Evolutionary conservation across 768 basidiomycete genomes (phyloP).

Genomic region (Cytidiella melzeri): DNA sequence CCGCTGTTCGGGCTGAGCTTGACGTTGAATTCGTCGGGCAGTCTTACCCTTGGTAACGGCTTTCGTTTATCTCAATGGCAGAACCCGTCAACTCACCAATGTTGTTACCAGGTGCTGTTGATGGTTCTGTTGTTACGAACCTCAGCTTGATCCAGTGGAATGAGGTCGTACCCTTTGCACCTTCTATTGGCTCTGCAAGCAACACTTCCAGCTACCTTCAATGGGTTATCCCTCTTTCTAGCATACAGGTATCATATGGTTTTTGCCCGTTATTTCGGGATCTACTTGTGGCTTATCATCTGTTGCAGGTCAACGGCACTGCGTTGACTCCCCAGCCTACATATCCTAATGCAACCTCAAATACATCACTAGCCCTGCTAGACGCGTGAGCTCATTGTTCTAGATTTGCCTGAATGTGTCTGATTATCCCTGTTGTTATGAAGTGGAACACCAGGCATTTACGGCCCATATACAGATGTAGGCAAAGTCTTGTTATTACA

Average conservation of each 20-base stretch:
- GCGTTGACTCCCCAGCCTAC: slow-evolving; percentile 51
- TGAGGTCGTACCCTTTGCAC: slow-evolving; percentile 67
- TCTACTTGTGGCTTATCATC: too few relatives aligned
- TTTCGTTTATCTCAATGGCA: slow-evolving; percentile 5
- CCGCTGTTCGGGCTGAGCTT: slow-evolving; percentile 73
- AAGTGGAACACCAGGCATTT: slow-evolving; percentile 67
- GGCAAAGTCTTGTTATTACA: slow-evolving; percentile 14
- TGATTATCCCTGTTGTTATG: background rate
- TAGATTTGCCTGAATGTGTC: too few relatives aligned
- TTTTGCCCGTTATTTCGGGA: too few relatives aligned
- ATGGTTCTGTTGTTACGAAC: slow-evolving; percentile 60
- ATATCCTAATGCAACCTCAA: slow-evolving; percentile 49
- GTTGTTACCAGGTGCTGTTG: slow-evolving; percentile 63
- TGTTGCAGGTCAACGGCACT: slow-evolving; percentile 49
- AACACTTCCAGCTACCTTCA: slow-evolving; percentile 67
- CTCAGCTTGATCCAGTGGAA: slow-evolving; percentile 63
- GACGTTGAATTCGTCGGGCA: slow-evolving; percentile 51
- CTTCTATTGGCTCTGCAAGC: slow-evolving; percentile 43
- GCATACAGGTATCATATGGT: slow-evolving; percentile 52
- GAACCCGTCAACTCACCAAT: slow-evolving; percentile 3
- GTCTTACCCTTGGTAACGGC: slow-evolving; percentile 54
- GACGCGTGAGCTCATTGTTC: slow-evolving; percentile 52
- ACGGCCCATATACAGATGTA: slow-evolving; percentile 76
- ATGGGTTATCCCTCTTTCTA: slow-evolving; percentile 61
- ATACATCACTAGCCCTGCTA: slow-evolving; percentile 59